phyloP scores from a whole-genome alignment of 202 grass and related monocot genomes.

The Eragrostis tef region DNA sequence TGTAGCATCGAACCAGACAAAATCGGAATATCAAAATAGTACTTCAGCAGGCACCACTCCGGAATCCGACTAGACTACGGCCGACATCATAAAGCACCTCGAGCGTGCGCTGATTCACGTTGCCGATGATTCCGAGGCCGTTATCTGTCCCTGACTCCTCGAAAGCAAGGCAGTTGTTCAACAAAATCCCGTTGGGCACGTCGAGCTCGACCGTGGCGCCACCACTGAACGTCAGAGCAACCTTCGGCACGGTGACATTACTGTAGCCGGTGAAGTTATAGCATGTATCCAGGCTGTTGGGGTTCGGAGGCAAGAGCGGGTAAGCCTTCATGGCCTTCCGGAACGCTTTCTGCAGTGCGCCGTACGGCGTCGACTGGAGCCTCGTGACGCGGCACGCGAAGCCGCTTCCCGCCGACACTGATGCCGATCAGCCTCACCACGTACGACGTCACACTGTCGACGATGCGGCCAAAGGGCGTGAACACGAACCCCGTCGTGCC shows the following conservation, averaged over 20 bases:
- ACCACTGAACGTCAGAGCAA: slow-evolving; percentile 47
- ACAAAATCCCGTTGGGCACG: slow-evolving; percentile 36
- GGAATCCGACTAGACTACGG: slow-evolving; percentile 47
- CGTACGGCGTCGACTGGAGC: slow-evolving; percentile 48
- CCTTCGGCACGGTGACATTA: slow-evolving; percentile 36
- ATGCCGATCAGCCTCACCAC: slow-evolving; percentile 48
- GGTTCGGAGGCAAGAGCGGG: slow-evolving; percentile 37
- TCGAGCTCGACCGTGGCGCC: slow-evolving; percentile 45
- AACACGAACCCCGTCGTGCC: slow-evolving; percentile 23
- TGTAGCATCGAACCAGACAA: neutral
- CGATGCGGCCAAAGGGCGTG: slow-evolving; percentile 1
- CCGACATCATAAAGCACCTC: slow-evolving; percentile 64
- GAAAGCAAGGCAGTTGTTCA: slow-evolving; percentile 61
- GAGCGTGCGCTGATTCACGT: slow-evolving; percentile 60
- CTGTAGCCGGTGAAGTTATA: slow-evolving; percentile 53
- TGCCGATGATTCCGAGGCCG: slow-evolving; percentile 31
- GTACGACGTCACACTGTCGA: slow-evolving; percentile 43
- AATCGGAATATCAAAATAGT: slow-evolving; percentile 52
- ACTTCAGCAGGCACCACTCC: slow-evolving; percentile 51
- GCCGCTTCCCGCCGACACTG: slow-evolving; percentile 49
- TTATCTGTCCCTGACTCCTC: neutral
- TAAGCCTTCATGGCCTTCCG: slow-evolving; percentile 50
- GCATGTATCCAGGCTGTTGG: slow-evolving; percentile 54
- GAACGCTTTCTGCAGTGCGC: slow-evolving; percentile 44
- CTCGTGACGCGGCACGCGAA: slow-evolving; percentile 46